phyloP scores from a whole-genome alignment of 2,329 filamentous ascomycete genomes.

The Didymella keratinophila region DNA sequence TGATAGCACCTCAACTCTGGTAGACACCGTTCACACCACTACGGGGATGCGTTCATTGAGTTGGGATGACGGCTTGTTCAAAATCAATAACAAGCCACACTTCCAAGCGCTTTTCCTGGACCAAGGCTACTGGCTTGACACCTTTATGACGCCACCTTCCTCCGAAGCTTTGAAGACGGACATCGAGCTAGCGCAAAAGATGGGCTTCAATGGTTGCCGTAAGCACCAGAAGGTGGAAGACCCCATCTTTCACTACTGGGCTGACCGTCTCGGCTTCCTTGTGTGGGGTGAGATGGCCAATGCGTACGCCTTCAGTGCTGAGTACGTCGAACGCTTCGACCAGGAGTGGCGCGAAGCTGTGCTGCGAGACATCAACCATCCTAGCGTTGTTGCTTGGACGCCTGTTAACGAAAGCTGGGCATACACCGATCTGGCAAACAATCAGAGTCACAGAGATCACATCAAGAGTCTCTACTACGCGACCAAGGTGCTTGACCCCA shows the following conservation, averaged over 20 bases:
- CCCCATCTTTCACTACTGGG: conserved; percentile 68
- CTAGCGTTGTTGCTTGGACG: conserved; percentile 71
- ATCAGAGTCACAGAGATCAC: conserved; percentile 68
- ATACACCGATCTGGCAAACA: conserved; percentile 66
- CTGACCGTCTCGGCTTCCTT: conserved; percentile 66
- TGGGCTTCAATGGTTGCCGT: conserved; percentile 71
- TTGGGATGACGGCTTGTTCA: conserved; percentile 68
- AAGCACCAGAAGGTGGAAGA: conserved; percentile 73
- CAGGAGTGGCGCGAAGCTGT: conserved; percentile 71
- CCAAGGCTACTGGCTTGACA: conserved; percentile 70
- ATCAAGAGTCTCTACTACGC: conserved; percentile 69
- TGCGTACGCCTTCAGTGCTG: conserved; percentile 67
- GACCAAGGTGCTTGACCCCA: conserved; percentile 71
- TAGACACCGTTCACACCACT: conserved; percentile 67
- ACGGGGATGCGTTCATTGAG: conserved; percentile 68
- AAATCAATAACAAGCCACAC: conserved; percentile 65
- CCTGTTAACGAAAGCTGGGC: conserved; percentile 72
- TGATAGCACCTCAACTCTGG: conserved; percentile 49
- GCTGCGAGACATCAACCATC: conserved; percentile 70
- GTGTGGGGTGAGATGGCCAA: conserved; percentile 73
- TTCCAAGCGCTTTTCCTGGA: conserved; percentile 69
- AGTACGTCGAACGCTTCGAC: conserved; percentile 68
- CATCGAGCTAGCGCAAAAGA: conserved; percentile 39
- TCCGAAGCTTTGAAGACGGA: conserved; percentile 51
- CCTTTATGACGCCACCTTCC: conserved; percentile 66